These are phyloP conservation scores for Carpinus fangiana DNA, from an alignment of 306 rosid species.

Conservation along the genomic window DNA sequence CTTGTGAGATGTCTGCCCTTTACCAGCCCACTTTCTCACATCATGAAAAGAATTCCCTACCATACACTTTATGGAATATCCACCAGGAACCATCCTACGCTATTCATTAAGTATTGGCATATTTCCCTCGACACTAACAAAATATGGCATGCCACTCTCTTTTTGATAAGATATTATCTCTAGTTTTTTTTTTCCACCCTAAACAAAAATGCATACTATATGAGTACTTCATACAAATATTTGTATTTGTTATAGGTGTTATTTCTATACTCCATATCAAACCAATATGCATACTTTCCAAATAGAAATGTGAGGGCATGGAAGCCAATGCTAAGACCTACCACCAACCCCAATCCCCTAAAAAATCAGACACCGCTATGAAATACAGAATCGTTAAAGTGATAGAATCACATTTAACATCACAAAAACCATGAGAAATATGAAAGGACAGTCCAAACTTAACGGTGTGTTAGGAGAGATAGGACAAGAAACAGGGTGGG, in stretches of 20 bases:
- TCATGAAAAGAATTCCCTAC: neutral
- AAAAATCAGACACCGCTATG: neutral
- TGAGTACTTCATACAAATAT: neutral
- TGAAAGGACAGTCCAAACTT: too few species aligned
- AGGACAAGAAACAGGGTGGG: too few species aligned
- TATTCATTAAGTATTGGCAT: neutral
- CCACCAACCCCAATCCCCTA: neutral
- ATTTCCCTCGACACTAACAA: neutral
- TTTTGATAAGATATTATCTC: neutral
- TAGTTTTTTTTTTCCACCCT: neutral
- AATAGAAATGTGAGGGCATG: neutral
- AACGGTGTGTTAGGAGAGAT: too few species aligned
- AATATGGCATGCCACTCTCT: neutral
- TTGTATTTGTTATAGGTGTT: neutral
- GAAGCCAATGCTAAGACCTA: neutral
- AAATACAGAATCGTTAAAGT: neutral
- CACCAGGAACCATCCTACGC: neutral
- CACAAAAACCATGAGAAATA: neutral
- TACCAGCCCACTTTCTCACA: neutral
- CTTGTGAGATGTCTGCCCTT: neutral
- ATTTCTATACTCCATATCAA: neutral
- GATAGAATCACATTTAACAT: neutral
- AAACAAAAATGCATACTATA: neutral
- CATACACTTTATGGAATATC: neutral
- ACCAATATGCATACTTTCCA: neutral